Conservation (phyloP, 441 rosid genomes). For the Adansonia grandidieri region DNA sequence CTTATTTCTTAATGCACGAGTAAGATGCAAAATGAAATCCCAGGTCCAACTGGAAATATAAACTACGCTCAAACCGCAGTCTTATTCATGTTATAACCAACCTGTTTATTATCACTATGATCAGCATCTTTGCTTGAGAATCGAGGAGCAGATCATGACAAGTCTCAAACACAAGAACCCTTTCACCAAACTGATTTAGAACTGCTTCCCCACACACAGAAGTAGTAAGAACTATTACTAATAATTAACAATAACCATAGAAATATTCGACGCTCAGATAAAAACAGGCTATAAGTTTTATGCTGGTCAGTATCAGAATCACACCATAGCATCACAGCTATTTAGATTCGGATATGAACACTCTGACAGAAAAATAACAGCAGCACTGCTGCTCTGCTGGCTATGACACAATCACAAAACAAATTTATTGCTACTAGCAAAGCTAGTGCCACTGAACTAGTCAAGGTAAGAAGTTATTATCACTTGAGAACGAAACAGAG, state of each 20-base stretch:
- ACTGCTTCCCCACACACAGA: not conserved
- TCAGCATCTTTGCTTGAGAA: not conserved
- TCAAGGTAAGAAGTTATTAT: constrained; percentile 19
- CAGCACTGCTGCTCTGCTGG: not conserved
- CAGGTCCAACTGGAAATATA: too few relatives aligned
- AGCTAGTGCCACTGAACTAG: constrained; percentile 14
- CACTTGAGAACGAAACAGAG: constrained; percentile 9
- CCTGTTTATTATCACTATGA: not conserved
- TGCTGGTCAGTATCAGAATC: constrained; percentile 24
- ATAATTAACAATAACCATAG: not conserved
- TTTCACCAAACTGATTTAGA: not conserved
- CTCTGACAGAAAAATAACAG: not conserved
- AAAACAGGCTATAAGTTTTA: not conserved
- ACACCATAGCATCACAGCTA: constrained; percentile 24
- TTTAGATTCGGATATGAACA: constrained; percentile 24
- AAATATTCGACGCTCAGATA: not conserved
- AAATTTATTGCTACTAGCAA: constrained; percentile 28
- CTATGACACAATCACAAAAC: constrained; percentile 7
- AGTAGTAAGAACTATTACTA: not conserved
- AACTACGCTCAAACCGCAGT: not conserved
- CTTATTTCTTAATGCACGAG: too few relatives aligned
- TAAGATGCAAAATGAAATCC: too few relatives aligned
- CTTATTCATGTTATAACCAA: not conserved
- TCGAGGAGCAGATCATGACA: not conserved
- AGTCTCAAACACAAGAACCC: not conserved